These are phyloP conservation scores for Pythium aristosporum DNA, from an alignment of 352 stramenopile species.

Conservation along the genomic window DNA sequence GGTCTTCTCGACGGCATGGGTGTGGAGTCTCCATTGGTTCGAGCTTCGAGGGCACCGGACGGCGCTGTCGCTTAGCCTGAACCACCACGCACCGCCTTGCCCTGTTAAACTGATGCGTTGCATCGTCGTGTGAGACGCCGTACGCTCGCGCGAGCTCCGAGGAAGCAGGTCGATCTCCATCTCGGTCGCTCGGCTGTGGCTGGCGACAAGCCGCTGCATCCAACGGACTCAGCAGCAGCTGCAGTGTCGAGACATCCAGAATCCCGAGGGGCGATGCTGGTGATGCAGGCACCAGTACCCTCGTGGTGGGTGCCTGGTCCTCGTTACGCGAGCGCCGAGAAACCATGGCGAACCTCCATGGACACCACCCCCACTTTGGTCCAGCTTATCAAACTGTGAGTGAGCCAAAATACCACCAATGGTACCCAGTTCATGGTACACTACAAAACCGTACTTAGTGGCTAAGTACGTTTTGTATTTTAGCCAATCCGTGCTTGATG, in stretches of 20 bases:
- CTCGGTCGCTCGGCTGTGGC: neutral
- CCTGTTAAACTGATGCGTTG: no score
- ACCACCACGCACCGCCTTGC: neutral
- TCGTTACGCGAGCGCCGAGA: neutral
- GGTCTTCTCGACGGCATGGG: neutral
- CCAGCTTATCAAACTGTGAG: no score
- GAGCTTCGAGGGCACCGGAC: slow-evolving; percentile 1
- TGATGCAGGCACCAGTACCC: slow-evolving; percentile 6
- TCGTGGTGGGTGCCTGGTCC: neutral
- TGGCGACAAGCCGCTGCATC: neutral
- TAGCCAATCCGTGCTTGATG: slow-evolving; percentile 6
- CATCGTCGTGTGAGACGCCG: slow-evolving; percentile 4
- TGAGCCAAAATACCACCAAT: no score
- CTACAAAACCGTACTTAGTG: neutral
- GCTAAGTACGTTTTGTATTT: slow-evolving; percentile 14
- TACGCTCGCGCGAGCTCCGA: slow-evolving; percentile 21
- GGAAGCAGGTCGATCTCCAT: slow-evolving; percentile 13
- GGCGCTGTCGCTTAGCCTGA: slow-evolving; percentile 3
- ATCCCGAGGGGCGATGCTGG: slow-evolving; percentile 17
- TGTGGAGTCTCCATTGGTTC: slow-evolving; percentile 8
- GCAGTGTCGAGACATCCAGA: slow-evolving; percentile 16
- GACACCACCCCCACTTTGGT: neutral
- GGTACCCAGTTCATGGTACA: slow-evolving; percentile 2
- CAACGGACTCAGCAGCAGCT: slow-evolving; percentile 12
- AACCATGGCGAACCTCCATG: neutral